These are phyloP conservation scores for Ceratorhiza oryzae-sativae DNA, from an alignment of 1,284 basidiomycete species.

Conservation along the genomic window DNA sequence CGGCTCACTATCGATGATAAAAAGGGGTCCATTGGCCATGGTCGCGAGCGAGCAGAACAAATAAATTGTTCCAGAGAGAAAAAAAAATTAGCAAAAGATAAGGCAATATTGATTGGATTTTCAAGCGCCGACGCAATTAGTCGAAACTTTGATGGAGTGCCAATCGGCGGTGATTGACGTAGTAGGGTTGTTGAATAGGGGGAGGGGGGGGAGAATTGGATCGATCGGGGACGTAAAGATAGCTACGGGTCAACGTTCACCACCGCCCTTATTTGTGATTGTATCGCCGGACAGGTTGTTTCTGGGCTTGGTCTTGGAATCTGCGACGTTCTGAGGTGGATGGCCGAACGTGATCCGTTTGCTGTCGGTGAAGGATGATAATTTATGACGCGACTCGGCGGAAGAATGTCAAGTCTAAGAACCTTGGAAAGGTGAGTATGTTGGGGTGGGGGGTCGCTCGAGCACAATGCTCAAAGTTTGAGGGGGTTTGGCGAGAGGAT, in stretches of 20 bases:
- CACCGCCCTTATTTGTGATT: constrained; percentile 1
- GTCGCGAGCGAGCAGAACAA: not conserved
- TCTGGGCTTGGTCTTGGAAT: not conserved
- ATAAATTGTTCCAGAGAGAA: not conserved
- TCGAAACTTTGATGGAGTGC: constrained; percentile 2
- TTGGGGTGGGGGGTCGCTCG: not conserved
- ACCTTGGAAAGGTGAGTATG: not conserved
- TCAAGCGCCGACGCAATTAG: not conserved
- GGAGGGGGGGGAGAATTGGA: not conserved
- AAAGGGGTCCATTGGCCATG: not conserved
- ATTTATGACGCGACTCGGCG: not conserved
- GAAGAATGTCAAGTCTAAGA: not conserved
- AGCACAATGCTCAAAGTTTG: constrained; percentile 7
- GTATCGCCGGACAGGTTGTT: no score
- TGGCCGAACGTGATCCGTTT: not conserved
- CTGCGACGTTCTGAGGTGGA: not conserved
- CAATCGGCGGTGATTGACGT: constrained; percentile 4
- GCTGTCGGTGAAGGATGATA: not conserved
- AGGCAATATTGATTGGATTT: not conserved
- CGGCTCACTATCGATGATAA: constrained; percentile 10
- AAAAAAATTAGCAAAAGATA: not conserved
- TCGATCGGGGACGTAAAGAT: constrained; percentile 4
- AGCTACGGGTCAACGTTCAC: not conserved
- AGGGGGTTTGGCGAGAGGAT: constrained; percentile 15
- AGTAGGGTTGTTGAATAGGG: not conserved